Conservation (phyloP, 2,329 filamentous ascomycete genomes). For the Talaromyces islandicus region DNA sequence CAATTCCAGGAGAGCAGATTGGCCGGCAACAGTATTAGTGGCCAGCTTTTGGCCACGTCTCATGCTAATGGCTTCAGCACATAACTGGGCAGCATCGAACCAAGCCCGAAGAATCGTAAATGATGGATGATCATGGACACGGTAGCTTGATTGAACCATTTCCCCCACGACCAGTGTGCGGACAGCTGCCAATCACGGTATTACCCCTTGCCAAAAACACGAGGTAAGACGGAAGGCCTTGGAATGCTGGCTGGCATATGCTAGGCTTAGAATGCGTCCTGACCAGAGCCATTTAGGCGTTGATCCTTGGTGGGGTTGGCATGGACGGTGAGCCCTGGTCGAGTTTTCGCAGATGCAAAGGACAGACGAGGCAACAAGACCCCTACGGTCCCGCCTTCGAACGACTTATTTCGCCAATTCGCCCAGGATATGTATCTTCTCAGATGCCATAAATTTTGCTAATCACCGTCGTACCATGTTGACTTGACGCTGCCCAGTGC, state of each 20-base stretch:
- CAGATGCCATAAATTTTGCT: neutral
- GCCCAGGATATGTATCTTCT: neutral
- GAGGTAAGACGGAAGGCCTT: slow-evolving; percentile 8
- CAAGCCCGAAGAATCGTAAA: neutral
- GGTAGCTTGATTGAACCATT: neutral
- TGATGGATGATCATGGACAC: neutral
- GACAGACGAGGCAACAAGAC: neutral
- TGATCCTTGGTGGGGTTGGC: neutral
- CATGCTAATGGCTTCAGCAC: neutral
- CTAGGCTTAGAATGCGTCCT: neutral
- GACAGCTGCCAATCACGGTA: neutral
- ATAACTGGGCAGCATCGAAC: neutral
- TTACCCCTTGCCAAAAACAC: slow-evolving; percentile 7
- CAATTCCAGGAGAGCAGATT: neutral
- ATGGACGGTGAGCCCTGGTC: neutral
- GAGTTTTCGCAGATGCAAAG: neutral
- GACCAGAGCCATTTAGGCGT: neutral
- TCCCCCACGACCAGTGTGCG: neutral
- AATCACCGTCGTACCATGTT: neutral
- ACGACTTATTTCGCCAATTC: neutral
- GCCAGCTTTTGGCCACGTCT: neutral
- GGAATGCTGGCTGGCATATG: slow-evolving; percentile 17
- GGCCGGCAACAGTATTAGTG: neutral
- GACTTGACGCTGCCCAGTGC: neutral
- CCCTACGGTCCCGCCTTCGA: neutral